Percentiles rank a stretch among this genome's conserved stretches.
These are phyloP conservation scores for Porphyrellus cyaneotinctus DNA, from an alignment of 768 basidiomycete genomes.

Conservation along the genomic window DNA sequence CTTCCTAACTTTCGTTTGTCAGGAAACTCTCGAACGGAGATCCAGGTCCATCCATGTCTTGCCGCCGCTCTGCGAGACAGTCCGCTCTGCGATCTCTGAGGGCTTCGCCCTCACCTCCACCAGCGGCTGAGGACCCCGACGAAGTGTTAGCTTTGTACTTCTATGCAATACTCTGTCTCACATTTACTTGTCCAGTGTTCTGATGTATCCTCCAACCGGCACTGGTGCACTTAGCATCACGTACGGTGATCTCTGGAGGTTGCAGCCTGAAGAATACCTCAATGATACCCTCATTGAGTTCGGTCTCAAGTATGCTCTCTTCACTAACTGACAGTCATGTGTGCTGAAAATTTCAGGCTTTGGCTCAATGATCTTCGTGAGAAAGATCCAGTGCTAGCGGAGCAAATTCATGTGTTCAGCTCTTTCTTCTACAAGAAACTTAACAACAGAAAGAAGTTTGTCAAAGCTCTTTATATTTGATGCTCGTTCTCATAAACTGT, in stretches of 20 bases:
- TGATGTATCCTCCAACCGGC: constrained; percentile 68
- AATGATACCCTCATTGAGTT: constrained; percentile 98
- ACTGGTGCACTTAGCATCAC: constrained; percentile 81
- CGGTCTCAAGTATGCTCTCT: constrained; percentile 72
- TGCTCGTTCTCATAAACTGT: constrained; percentile 13
- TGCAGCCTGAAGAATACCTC: constrained; percentile 79
- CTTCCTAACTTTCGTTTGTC: not conserved
- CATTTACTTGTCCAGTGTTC: constrained; percentile 44
- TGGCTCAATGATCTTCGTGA: constrained; percentile 62
- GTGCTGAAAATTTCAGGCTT: constrained; percentile 42
- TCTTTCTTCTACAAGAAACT: constrained; percentile 98
- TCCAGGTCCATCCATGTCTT: not conserved
- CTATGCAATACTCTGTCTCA: constrained; percentile 1
- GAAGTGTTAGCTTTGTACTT: constrained; percentile 50
- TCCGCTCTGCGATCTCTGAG: constrained; percentile 20
- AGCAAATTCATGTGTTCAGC: constrained; percentile 86
- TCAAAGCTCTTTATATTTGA: constrained; percentile 1
- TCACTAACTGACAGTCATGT: not conserved
- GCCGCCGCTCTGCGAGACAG: constrained; percentile 38
- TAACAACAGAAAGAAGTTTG: constrained; percentile 55
- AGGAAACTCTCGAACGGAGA: constrained; percentile 14
- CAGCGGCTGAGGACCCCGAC: constrained; percentile 44
- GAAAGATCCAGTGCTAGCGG: constrained; percentile 55
- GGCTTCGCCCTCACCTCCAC: constrained; percentile 29
- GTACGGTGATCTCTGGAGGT: constrained; percentile 66